Evolutionary conservation across 257 asterid genomes (phyloP).

Genomic region (Plantago ovata): DNA sequence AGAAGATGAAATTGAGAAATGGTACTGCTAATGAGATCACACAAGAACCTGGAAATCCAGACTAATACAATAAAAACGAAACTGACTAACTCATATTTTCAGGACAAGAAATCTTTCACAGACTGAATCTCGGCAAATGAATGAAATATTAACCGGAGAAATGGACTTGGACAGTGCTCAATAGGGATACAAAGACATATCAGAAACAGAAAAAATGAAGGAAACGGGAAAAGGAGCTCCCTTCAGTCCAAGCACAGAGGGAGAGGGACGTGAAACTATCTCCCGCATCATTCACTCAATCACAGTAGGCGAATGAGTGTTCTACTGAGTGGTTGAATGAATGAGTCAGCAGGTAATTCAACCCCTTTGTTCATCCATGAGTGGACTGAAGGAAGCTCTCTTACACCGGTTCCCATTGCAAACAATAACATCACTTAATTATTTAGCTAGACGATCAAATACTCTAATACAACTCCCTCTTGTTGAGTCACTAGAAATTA

Average conservation of each 20-base stretch:
- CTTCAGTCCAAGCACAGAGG: slow-evolving; percentile 93
- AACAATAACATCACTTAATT: too few species aligned
- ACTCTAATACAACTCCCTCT: too few species aligned
- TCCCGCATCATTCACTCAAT: slow-evolving; percentile 99
- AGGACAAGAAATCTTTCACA: not conserved
- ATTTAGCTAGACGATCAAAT: too few species aligned
- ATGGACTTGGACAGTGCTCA: not conserved
- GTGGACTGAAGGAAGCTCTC: slow-evolving; percentile 99
- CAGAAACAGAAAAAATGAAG: slow-evolving; percentile 17
- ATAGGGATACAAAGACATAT: not conserved
- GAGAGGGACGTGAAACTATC: slow-evolving; percentile 76
- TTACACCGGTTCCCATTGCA: slow-evolving; percentile 38
- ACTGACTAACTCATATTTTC: too few species aligned
- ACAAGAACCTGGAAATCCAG: too few species aligned
- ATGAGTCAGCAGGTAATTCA: slow-evolving; percentile 97
- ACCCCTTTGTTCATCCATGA: slow-evolving; percentile 65
- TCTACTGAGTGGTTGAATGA: slow-evolving; percentile 76
- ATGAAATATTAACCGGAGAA: not conserved
- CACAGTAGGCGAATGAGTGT: slow-evolving; percentile 52
- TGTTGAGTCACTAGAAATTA: too few species aligned
- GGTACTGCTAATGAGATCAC: too few species aligned
- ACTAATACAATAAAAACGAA: too few species aligned
- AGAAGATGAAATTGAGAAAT: not conserved
- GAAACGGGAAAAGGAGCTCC: slow-evolving; percentile 82
- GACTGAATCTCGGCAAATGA: not conserved